phyloP scores from a whole-genome alignment of 768 basidiomycete species.

The Serendipita sp. region DNA sequence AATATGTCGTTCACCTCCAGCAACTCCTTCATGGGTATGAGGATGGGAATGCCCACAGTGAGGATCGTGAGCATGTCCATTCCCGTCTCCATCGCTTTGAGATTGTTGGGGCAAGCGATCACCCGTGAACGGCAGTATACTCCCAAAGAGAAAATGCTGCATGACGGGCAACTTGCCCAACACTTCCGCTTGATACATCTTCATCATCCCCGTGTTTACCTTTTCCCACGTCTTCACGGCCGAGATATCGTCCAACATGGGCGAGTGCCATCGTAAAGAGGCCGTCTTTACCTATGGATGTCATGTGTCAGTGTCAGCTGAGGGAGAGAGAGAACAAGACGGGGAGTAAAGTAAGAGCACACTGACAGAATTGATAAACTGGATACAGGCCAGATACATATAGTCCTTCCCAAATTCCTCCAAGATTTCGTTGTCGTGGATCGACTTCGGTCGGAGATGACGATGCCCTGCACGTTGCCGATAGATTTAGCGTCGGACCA shows the following conservation, averaged over 20 bases:
- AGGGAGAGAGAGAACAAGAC: neutral
- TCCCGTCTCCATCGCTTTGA: slow-evolving; percentile 18
- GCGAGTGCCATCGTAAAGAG: slow-evolving; percentile 92
- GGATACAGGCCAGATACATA: slow-evolving; percentile 94
- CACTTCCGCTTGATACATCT: slow-evolving; percentile 95
- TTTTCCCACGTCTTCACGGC: slow-evolving; percentile 94
- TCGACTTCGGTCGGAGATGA: slow-evolving; percentile 78
- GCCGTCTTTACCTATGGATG: slow-evolving; percentile 98
- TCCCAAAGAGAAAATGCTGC: slow-evolving; percentile 92
- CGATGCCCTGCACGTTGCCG: slow-evolving; percentile 75
- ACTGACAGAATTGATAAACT: slow-evolving; percentile 84
- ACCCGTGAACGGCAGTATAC: slow-evolving; percentile 54
- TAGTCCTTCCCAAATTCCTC: slow-evolving; percentile 86
- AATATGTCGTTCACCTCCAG: neutral
- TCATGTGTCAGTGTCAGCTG: too few relatives aligned
- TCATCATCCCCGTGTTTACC: slow-evolving; percentile 90
- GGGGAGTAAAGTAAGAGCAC: neutral
- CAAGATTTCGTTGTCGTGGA: slow-evolving; percentile 80
- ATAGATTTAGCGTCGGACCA: too few relatives aligned
- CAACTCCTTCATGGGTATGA: neutral
- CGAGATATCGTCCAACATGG: slow-evolving; percentile 97
- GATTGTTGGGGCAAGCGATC: slow-evolving; percentile 28
- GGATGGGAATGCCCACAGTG: slow-evolving; percentile 39
- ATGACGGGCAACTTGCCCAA: slow-evolving; percentile 88
- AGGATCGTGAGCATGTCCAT: slow-evolving; percentile 21